A percentile compares a stretch with the other conserved stretches of the same genome.
Conservation (phyloP, 495 filamentous ascomycete genomes). For the Penicillium macrosclerotiorum region DNA sequence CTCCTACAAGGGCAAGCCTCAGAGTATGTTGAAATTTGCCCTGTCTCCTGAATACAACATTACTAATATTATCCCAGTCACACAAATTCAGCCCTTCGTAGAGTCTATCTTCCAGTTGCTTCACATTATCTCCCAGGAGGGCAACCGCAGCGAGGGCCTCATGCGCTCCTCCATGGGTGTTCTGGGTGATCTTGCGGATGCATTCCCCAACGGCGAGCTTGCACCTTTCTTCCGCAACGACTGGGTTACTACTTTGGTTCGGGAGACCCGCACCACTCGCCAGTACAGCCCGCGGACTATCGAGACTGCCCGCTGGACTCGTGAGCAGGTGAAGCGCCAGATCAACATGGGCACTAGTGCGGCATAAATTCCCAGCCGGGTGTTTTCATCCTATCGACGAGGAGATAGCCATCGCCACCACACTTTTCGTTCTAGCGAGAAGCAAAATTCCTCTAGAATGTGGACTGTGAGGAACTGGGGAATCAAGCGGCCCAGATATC, state of each 20-base stretch:
- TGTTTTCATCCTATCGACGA: slow-evolving; percentile 13
- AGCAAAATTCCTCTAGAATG: too few species aligned
- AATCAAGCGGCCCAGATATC: too few species aligned
- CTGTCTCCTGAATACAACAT: slow-evolving; percentile 12
- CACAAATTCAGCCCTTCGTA: slow-evolving; percentile 71
- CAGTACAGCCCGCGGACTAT: slow-evolving; percentile 80
- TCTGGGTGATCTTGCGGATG: slow-evolving; percentile 90
- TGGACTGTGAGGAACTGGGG: too few species aligned
- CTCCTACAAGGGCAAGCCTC: slow-evolving; percentile 70
- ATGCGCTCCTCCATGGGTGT: slow-evolving; percentile 94
- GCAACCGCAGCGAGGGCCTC: slow-evolving; percentile 84
- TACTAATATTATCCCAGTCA: slow-evolving; percentile 45
- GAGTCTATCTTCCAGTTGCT: slow-evolving; percentile 88
- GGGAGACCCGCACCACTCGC: slow-evolving; percentile 80
- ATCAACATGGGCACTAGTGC: slow-evolving; percentile 49
- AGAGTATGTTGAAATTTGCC: slow-evolving; percentile 40
- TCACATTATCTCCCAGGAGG: slow-evolving; percentile 74
- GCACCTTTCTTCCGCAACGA: slow-evolving; percentile 79
- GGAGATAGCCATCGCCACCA: neutral
- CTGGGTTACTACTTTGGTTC: slow-evolving; percentile 83
- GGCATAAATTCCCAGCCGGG: slow-evolving; percentile 25
- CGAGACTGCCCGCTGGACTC: slow-evolving; percentile 94
- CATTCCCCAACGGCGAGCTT: slow-evolving; percentile 89
- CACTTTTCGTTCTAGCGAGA: slow-evolving; percentile 1
- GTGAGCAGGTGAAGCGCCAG: slow-evolving; percentile 96